Percentiles rank a stretch among this genome's conserved stretches.
phyloP scores from a whole-genome alignment of 2,329 filamentous ascomycete genomes.

The Xylariaceae sp. region DNA sequence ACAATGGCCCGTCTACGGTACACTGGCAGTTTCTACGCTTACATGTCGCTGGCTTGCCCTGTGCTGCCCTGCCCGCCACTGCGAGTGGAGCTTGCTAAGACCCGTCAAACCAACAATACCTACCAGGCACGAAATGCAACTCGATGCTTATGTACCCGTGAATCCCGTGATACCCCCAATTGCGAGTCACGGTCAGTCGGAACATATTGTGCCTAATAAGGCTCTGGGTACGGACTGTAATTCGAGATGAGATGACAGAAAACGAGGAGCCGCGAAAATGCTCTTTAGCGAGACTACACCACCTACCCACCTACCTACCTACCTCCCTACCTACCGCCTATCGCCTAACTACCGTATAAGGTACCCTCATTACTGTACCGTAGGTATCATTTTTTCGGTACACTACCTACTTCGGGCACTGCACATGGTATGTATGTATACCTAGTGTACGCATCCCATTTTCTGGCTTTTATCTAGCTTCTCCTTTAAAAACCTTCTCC shows the following conservation, averaged over 20 bases:
- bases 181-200: slow-evolving; percentile 8
- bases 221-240: too few species aligned
- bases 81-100: background rate
- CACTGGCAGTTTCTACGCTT: background rate
- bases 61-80: background rate
- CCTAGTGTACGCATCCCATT: background rate
- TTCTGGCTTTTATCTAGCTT: background rate
- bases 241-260: too few species aligned
- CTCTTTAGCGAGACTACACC: too few species aligned
- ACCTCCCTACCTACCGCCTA: background rate
- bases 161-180: background rate
- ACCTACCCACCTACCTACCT: background rate
- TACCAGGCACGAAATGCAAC: background rate
- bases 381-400: too few species aligned
- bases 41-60: background rate
- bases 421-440: background rate
- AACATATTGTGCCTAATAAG: background rate
- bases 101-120: background rate
- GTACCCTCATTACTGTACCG: background rate
- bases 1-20: too few species aligned
- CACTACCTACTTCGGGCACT: background rate
- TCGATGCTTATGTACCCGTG: background rate
- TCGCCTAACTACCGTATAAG: background rate
- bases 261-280: too few species aligned
- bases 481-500: background rate